A percentile compares a stretch with the other conserved stretches of the same genome.
Evolutionary conservation across 176 grass and related monocot genomes (phyloP).

Genomic region (Melocanna baccifera): DNA sequence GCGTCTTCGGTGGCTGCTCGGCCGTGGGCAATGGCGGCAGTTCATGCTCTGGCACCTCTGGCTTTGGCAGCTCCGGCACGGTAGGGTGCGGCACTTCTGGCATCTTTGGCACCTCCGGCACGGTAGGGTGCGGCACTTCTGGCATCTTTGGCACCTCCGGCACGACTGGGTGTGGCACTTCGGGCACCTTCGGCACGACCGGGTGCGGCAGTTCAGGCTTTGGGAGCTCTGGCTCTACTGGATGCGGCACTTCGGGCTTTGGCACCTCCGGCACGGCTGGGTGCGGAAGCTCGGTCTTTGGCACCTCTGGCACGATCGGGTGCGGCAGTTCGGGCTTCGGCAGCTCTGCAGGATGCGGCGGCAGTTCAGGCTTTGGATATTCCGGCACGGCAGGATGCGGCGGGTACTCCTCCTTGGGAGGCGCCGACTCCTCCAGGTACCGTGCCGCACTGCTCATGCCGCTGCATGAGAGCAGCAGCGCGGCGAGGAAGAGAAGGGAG

Average conservation of each 20-base stretch:
- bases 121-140: background rate
- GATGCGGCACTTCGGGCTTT: background rate
- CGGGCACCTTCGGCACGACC: background rate
- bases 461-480: slow-evolving; percentile 24
- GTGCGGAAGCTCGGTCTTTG: background rate
- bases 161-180: background rate
- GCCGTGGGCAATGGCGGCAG: background rate
- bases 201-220: background rate
- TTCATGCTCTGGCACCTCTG: background rate
- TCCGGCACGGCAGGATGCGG: background rate
- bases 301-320: background rate
- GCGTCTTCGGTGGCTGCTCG: slow-evolving; percentile 23
- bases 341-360: background rate
- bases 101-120: background rate
- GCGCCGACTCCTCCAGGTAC: slow-evolving; percentile 23
- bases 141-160: background rate
- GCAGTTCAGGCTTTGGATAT: background rate
- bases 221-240: background rate
- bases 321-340: background rate
- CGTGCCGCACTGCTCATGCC: slow-evolving; percentile 24
- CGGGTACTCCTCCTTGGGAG: slow-evolving; percentile 19
- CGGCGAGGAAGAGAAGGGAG: slow-evolving; percentile 4
- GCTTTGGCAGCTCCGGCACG: background rate
- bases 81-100: background rate
- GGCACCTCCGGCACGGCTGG: too few species aligned